Conservation (phyloP, 208 protist genomes). For the Trypanosoma melophagium region DNA sequence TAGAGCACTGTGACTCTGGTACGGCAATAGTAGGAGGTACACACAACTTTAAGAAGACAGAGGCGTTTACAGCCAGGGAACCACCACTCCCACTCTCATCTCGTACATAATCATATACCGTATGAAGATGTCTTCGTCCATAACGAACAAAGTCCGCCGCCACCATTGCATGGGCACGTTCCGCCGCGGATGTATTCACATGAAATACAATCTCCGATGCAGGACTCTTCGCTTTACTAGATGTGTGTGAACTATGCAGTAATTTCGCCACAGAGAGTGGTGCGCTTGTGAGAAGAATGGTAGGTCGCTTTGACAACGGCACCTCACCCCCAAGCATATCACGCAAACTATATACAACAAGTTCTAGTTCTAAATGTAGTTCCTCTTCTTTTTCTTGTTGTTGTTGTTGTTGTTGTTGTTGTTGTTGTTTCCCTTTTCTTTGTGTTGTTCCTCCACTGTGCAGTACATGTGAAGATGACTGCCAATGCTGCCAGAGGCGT, state of each 20-base stretch:
- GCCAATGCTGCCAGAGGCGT: conserved; percentile 30
- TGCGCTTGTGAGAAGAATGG: conserved; percentile 53
- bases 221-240: neutral
- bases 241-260: conserved; percentile 3
- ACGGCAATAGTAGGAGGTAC: conserved; percentile 15
- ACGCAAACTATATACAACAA: conserved; percentile 65
- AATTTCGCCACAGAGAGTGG: conserved; percentile 33
- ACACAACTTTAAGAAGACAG: conserved; percentile 76
- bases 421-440: conserved; percentile 3
- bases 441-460: neutral
- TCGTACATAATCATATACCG: conserved; percentile 53
- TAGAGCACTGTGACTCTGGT: conserved; percentile 38
- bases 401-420: conserved; percentile 9
- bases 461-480: neutral
- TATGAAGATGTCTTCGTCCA: conserved; percentile 39
- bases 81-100: conserved; percentile 35
- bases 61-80: conserved; percentile 66
- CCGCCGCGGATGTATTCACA: conserved; percentile 43
- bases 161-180: conserved; percentile 62
- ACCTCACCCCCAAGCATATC: conserved; percentile 54
- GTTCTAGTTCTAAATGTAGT: conserved; percentile 50
- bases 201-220: conserved; percentile 32
- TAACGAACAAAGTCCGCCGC: conserved; percentile 65
- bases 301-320: conserved; percentile 47
- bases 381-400: conserved; percentile 6